Evolutionary conservation across 495 filamentous ascomycete genomes (phyloP), one percentile per base, ranked within the genome.

Genomic region (Apiosordaria backusii): DNA sequence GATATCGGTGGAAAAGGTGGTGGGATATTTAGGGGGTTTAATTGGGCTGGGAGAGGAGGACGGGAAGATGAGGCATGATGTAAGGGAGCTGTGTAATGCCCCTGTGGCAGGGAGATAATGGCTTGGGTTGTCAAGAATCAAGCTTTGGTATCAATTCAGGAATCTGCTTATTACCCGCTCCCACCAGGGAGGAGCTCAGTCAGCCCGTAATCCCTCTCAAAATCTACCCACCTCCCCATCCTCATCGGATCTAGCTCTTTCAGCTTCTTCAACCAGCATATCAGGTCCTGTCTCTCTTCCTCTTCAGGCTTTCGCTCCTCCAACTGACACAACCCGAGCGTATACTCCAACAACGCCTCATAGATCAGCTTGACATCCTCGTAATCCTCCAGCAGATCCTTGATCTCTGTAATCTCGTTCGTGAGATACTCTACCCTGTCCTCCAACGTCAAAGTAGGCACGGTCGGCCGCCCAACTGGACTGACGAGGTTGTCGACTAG

Each of bases 311-410:
- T 29, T 1, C 78, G 65, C 54, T 75, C 74, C 60, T 83, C 76
- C 13, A 87, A 70, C 57, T 75, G 75, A 40, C 75, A 79, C n/a
- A 87, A 62, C 10, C 81, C 71, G 16, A 83, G 71, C 29, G 90
- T 78, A 65, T 86, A 86, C 50, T 88, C 84, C 50, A 94, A 82
- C 62, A 96, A 77, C 5, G 87, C 88, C 74, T 92, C 89, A 71
- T 94, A 91, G 19, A 94, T 88, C 79, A 89, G 91, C 74, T 92
- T 92, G 72, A 88, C 87, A 63, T 91, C 86, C 23, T 84, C 83
- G n/a, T 89, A 90, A 61, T 87, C 89, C 68, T 90, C 88, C 21
- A 92, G 75, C 77, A 94, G 84, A 24, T 92, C 92, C 71, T 85
- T 82, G 66, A 94, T 83, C 23, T 82, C 81, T 3, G 87, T 86